Percentiles rank a stretch among this genome's conserved stretches.
These are phyloP conservation scores for Talaromyces atroroseus DNA, from an alignment of 2,329 filamentous ascomycete species.

Conservation along the genomic window DNA sequence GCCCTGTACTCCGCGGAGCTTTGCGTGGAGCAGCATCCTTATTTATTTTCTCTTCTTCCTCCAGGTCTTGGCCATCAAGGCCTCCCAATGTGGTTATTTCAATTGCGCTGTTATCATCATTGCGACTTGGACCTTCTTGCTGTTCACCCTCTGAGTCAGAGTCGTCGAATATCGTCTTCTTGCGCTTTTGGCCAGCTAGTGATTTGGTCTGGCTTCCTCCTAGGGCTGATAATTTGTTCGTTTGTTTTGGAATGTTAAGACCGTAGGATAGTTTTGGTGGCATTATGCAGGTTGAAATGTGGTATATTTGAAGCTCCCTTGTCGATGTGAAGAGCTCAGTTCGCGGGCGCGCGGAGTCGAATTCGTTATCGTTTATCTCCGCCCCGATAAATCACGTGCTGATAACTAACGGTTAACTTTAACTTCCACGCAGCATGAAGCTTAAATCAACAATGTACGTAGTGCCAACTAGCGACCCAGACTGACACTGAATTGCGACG, in stretches of 20 bases:
- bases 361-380: conserved; percentile 6
- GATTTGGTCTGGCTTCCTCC: conserved; percentile 21
- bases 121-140: conserved; percentile 15
- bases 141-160: conserved; percentile 37
- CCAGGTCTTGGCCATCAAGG: conserved; percentile 19
- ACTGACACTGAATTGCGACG: not conserved
- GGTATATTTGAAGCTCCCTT: not conserved
- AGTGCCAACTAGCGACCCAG: not conserved
- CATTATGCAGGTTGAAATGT: conserved; percentile 15
- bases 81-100: conserved; percentile 39
- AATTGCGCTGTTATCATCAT: conserved; percentile 17
- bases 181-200: conserved; percentile 40
- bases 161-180: conserved; percentile 44
- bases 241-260: conserved; percentile 35
- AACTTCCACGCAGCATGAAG: conserved; percentile 4
- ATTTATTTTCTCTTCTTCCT: conserved; percentile 6
- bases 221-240: conserved; percentile 15
- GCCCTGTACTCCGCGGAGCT: conserved; percentile 5
- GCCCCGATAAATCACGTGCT: conserved; percentile 7
- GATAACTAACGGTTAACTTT: conserved; percentile 1
- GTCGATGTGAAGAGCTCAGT: not conserved
- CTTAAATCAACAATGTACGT: not conserved
- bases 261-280: conserved; percentile 37
- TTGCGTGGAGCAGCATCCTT: not conserved
- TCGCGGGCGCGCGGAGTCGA: conserved; percentile 1